Percentiles rank a stretch among this genome's conserved stretches.
Evolutionary conservation across 306 rosid genomes (phyloP).

Genomic region (Cicer bijugum): DNA sequence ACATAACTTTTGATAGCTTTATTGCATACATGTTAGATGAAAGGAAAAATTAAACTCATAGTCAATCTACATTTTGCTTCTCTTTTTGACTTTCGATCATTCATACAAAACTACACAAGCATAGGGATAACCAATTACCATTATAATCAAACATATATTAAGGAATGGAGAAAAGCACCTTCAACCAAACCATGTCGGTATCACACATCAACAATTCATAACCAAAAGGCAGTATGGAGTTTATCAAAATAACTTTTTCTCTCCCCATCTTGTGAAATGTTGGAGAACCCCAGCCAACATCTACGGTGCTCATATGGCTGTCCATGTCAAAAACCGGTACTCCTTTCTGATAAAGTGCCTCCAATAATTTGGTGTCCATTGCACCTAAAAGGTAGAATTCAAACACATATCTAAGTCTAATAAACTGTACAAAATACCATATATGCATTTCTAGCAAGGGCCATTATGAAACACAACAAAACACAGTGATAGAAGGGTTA

Average conservation of each 20-base stretch:
- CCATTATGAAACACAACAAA: constrained; percentile 27
- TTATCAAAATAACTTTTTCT: constrained; percentile 87
- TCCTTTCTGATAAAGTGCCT: constrained; percentile 94
- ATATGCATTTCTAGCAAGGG: constrained; percentile 29
- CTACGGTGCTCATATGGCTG: constrained; percentile 94
- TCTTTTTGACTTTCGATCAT: constrained; percentile 26
- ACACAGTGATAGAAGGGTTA: background rate
- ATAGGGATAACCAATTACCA: background rate
- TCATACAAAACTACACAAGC: constrained; percentile 24
- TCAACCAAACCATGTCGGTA: constrained; percentile 99
- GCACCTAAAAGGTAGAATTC: constrained; percentile 73
- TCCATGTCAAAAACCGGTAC: constrained; percentile 96
- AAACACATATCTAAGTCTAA: constrained; percentile 28
- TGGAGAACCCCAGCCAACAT: constrained; percentile 98
- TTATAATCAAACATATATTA: constrained; percentile 21
- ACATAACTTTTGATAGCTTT: background rate
- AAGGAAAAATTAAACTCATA: background rate
- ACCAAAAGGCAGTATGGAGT: constrained; percentile 83
- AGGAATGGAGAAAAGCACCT: constrained; percentile 60
- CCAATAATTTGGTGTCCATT: constrained; percentile 90
- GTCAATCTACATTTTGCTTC: constrained; percentile 35
- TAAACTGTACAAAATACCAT: constrained; percentile 20
- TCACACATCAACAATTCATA: constrained; percentile 95
- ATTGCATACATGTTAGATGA: constrained; percentile 24
- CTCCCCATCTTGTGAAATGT: constrained; percentile 98